Conservation (phyloP, 306 rosid genomes). For the Cicer chorassanicum region DNA sequence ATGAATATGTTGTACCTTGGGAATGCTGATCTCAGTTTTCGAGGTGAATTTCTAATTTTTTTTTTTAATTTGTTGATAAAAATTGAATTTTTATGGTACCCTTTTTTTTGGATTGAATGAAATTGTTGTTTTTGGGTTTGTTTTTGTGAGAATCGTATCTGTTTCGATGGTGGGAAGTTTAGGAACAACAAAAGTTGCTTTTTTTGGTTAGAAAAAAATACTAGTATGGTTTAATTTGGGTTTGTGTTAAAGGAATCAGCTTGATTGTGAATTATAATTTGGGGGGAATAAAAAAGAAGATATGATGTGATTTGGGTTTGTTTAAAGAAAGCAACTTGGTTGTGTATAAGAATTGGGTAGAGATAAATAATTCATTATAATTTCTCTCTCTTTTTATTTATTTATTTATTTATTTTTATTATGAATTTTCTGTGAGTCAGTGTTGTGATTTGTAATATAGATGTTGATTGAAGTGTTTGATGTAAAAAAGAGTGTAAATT, state of each 20-base stretch:
- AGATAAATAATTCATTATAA: not conserved
- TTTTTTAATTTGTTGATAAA: not conserved
- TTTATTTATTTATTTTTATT: not conserved
- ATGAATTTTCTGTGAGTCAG: not conserved
- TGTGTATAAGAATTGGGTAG: slow-evolving; percentile 22
- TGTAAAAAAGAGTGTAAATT: slow-evolving; percentile 27
- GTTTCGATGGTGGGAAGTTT: slow-evolving; percentile 34
- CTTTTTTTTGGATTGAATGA: not conserved
- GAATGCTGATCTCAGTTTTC: slow-evolving; percentile 64
- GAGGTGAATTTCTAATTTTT: slow-evolving; percentile 53
- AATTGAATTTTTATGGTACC: not conserved
- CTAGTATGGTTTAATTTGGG: slow-evolving; percentile 10
- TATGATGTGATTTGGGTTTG: slow-evolving; percentile 23
- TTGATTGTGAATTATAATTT: slow-evolving; percentile 35
- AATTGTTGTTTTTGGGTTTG: not conserved
- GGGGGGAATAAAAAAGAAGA: not conserved
- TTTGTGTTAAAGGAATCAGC: slow-evolving; percentile 36
- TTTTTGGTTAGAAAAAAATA: not conserved
- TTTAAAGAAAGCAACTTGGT: slow-evolving; percentile 43
- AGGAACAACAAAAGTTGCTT: slow-evolving; percentile 21
- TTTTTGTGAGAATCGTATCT: not conserved
- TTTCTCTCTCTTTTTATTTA: not conserved
- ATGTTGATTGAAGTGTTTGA: slow-evolving; percentile 16
- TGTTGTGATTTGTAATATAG: not conserved
- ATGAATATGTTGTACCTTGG: slow-evolving; percentile 81